phyloP scores from a whole-genome alignment of 2,329 filamentous ascomycete species.

The Hymenoscyphus fructigenus region DNA sequence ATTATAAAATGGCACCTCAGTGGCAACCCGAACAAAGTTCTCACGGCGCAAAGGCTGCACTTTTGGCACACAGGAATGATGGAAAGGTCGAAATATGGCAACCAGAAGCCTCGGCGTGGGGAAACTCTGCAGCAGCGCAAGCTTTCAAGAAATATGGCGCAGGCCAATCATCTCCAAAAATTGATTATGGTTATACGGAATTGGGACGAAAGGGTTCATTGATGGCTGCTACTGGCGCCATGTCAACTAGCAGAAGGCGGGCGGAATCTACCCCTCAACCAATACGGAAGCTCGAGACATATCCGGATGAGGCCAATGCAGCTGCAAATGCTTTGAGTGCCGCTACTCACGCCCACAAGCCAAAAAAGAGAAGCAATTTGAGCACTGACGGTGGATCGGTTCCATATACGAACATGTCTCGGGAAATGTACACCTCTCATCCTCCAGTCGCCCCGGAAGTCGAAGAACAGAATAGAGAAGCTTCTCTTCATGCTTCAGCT shows the following conservation, averaged over 20 bases:
- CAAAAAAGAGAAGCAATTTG: conserved; percentile 16
- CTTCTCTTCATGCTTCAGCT: conserved; percentile 76
- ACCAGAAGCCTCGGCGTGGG: conserved; percentile 45
- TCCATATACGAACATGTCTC: conserved; percentile 64
- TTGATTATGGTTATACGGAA: conserved; percentile 46
- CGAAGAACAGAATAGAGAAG: conserved; percentile 70
- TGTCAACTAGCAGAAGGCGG: conserved; percentile 56
- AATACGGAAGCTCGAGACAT: conserved; percentile 41
- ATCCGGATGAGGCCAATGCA: conserved; percentile 60
- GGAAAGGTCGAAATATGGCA: conserved; percentile 52
- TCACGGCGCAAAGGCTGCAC: conserved; percentile 71
- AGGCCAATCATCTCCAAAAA: conserved; percentile 42
- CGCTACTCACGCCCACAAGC: conserved; percentile 57
- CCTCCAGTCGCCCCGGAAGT: conserved; percentile 71
- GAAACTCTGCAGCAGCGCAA: conserved; percentile 68
- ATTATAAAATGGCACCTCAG: conserved; percentile 52
- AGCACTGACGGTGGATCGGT: conserved; percentile 60
- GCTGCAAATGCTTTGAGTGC: conserved; percentile 69
- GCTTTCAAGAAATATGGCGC: conserved; percentile 56
- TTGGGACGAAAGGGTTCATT: conserved; percentile 65
- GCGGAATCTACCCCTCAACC: conserved; percentile 59
- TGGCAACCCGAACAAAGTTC: conserved; percentile 65
- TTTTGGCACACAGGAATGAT: conserved; percentile 60
- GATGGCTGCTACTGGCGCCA: conserved; percentile 74
- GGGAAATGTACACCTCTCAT: conserved; percentile 74